Base-by-base conservation (phyloP, 768 basidiomycete species). In the Holtermanniella nyarrowii region DNA sequence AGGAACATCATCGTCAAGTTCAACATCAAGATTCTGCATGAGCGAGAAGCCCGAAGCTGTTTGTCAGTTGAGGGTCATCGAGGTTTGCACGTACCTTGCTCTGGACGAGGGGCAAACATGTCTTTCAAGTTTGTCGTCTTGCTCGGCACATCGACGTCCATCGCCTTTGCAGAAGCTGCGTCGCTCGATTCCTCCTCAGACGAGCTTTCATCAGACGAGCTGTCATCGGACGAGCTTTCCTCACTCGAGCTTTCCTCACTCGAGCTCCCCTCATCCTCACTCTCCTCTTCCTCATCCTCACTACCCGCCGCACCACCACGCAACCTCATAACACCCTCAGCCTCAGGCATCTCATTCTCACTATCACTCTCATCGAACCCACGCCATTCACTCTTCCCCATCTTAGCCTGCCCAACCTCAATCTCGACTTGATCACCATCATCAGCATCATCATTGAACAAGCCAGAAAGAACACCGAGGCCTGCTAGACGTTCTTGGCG, bases 21-120 rank as follows among this genome's bases (percentile, higher is more conserved):
- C 70, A 20, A 67, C 46, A 47, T 70, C 66, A 12, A 71, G 54
- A 21, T 59, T 46, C 21, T 62, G 60, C 4, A 69, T 39, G 2
- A 70, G 54, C 10, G 67, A 69, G 58, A 71, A 69, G 1, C 65
- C 65, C 7, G 56, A 44, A 25, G 43, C 46, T 43, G 47, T 20
- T 27, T 18, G 46, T 42, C 26, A 50, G 47, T 20, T n/a, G 50
- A 24, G 23, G 44, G 43, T 51, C 44, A 22, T 24, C 23, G 50
- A 45, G 10, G n/a, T n/a, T n/a, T n/a, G n/a, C n/a, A 47, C 37
- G 37, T n/a, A 54, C 54, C 46, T 27, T 49, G 45, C 26, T 50
- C 58, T 7, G 54, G 47, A 37, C 46, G 44, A 4, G 56, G 52
- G 2, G 56, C 59, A 39, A 63, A 63, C 56, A 63, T 52, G 23